Percentiles rank a stretch among this genome's conserved stretches.
These are phyloP conservation scores for Tuber borchii DNA, from an alignment of 495 filamentous ascomycete species.

Conservation along the genomic window DNA sequence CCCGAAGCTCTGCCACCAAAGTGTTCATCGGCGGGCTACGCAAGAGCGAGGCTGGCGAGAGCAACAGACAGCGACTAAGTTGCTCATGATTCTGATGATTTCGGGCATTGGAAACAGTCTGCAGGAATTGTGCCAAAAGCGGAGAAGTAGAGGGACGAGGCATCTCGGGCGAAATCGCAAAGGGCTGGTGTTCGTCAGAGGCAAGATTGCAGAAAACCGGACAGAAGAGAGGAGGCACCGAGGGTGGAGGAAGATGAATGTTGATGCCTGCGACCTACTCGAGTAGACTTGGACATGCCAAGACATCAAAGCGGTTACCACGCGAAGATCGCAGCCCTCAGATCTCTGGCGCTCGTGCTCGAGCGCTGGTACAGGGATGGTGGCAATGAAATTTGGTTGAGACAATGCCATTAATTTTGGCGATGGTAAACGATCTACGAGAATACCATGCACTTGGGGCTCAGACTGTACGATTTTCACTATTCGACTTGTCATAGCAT, in stretches of 20 bases:
- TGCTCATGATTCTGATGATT: slow-evolving; percentile 20
- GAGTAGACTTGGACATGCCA: neutral
- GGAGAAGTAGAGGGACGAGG: slow-evolving; percentile 13
- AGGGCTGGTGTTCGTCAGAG: neutral
- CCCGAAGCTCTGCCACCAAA: slow-evolving; percentile 24
- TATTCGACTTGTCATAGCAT: neutral
- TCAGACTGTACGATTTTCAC: neutral
- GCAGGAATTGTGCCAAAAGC: slow-evolving; percentile 20
- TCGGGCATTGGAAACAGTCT: slow-evolving; percentile 23
- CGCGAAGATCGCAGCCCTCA: too few species aligned
- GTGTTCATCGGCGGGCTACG: slow-evolving; percentile 30
- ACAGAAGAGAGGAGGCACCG: neutral
- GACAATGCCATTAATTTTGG: too few species aligned
- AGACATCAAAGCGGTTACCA: neutral
- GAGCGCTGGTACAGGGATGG: neutral
- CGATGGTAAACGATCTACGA: too few species aligned
- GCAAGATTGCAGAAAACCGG: neutral
- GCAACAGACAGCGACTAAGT: slow-evolving; percentile 20
- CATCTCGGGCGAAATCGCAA: slow-evolving; percentile 13
- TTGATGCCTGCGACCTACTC: neutral
- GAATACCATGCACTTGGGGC: too few species aligned
- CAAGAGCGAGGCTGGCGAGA: slow-evolving; percentile 21
- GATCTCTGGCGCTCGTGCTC: neutral
- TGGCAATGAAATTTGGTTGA: too few species aligned
- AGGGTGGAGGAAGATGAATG: neutral